Evolutionary conservation across 2,329 filamentous ascomycete species (phyloP).

Genomic region (Calonectria henricotiae): DNA sequence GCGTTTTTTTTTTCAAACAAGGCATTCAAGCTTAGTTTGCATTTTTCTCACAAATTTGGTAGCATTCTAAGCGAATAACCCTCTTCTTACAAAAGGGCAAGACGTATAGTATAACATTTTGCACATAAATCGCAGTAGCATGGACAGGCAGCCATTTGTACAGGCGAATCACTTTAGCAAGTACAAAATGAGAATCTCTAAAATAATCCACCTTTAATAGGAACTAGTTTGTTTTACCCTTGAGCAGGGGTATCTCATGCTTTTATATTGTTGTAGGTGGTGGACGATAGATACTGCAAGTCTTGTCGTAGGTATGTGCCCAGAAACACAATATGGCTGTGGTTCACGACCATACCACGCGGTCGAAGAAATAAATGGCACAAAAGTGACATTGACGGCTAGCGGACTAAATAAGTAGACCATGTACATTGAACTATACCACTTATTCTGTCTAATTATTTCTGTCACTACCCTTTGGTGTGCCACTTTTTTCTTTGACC

Average conservation of each 20-base stretch:
- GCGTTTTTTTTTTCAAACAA: slow-evolving; percentile 1
- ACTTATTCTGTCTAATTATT: no score
- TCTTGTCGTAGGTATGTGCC: background rate
- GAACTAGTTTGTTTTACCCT: background rate
- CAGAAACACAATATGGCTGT: background rate
- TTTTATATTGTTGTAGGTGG: background rate
- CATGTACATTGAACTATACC: no score
- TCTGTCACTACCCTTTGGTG: no score
- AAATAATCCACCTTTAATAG: no score
- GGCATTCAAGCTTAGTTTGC: background rate
- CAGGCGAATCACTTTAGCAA: background rate
- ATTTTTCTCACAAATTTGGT: background rate
- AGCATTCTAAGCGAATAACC: background rate
- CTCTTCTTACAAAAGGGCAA: slow-evolving; percentile 14
- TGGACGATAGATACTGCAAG: background rate
- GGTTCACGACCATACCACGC: background rate
- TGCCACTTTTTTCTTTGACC: no score
- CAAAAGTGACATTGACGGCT: no score
- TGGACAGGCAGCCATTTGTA: background rate
- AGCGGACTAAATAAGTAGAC: no score
- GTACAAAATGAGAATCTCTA: background rate
- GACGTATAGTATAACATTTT: background rate
- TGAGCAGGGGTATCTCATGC: background rate
- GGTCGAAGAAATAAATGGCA: no score
- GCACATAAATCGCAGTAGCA: background rate